phyloP scores from a whole-genome alignment of 441 rosid species.

The Gossypium schwendimanii region DNA sequence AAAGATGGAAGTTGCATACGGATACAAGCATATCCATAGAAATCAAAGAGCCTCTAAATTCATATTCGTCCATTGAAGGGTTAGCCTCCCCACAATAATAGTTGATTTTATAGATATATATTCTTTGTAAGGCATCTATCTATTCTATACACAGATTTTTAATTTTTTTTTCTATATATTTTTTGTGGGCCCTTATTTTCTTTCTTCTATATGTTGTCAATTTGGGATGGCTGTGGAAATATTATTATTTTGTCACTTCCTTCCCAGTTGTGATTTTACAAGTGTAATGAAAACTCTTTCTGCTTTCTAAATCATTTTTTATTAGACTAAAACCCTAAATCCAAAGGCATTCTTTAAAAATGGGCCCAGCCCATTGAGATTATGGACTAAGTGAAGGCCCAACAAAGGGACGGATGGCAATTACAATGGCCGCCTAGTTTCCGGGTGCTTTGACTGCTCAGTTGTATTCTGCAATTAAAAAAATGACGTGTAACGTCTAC shows the following conservation, averaged over 20 bases:
- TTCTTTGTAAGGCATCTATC: slow-evolving; percentile 19
- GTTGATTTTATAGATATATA: slow-evolving; percentile 17
- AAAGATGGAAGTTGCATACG: slow-evolving; percentile 7
- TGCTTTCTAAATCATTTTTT: neutral
- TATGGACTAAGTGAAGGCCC: too few relatives aligned
- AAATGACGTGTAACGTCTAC: neutral
- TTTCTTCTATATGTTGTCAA: neutral
- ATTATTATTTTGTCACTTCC: neutral
- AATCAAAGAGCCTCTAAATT: slow-evolving; percentile 15
- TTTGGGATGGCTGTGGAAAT: neutral
- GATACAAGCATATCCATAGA: neutral
- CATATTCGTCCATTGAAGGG: slow-evolving; percentile 10
- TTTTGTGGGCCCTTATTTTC: neutral
- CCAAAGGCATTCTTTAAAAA: too few relatives aligned
- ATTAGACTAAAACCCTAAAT: neutral
- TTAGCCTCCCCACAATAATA: slow-evolving; percentile 19
- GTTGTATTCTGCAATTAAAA: too few relatives aligned
- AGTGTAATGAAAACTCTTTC: neutral
- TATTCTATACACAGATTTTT: too few relatives aligned
- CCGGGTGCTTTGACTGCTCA: too few relatives aligned
- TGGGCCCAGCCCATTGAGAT: too few relatives aligned
- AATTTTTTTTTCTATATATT: too few relatives aligned
- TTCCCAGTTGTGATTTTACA: neutral
- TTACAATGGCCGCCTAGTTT: too few relatives aligned
- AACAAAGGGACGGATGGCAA: too few relatives aligned